A percentile compares a stretch with the other conserved stretches of the same genome.
phyloP scores from a whole-genome alignment of 768 basidiomycete species.

The Pulveroboletus frians region DNA sequence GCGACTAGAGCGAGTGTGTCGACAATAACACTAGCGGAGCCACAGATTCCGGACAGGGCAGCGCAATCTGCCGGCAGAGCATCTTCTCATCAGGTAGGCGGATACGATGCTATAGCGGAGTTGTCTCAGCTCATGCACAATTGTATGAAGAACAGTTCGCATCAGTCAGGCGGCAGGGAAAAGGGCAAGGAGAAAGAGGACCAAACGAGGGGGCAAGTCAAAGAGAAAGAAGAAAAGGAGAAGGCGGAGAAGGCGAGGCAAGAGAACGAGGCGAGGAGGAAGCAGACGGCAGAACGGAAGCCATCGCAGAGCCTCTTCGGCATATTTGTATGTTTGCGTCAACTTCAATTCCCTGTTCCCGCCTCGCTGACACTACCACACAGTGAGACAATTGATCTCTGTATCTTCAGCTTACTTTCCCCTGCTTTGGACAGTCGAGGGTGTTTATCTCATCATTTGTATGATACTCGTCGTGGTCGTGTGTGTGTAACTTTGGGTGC shows the following conservation, averaged over 20 bases:
- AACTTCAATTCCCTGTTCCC: background rate
- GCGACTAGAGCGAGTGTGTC: background rate
- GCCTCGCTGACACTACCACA: background rate
- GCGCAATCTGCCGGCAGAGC: background rate
- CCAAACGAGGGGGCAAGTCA: background rate
- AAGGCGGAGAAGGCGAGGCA: background rate
- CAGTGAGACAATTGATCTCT: slow-evolving; percentile 1
- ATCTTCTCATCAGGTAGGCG: slow-evolving; percentile 6
- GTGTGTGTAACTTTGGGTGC: slow-evolving; percentile 2
- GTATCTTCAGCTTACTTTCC: background rate
- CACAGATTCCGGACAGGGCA: slow-evolving; percentile 11
- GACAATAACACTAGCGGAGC: slow-evolving; percentile 3
- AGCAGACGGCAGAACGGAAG: background rate
- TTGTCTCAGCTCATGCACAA: background rate
- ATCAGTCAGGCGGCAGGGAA: background rate
- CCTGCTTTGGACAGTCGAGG: background rate
- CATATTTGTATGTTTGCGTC: slow-evolving; percentile 5
- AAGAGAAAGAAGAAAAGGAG: background rate
- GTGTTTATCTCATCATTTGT: slow-evolving; percentile 10
- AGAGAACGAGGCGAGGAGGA: background rate
- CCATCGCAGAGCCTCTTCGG: background rate
- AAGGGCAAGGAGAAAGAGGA: background rate
- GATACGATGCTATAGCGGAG: no score
- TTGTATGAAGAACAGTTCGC: background rate
- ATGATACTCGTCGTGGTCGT: background rate